A percentile compares a stretch with the other conserved stretches of the same genome.
Conservation (phyloP, 2,329 filamentous ascomycete species). For the Cercospora sp. region DNA sequence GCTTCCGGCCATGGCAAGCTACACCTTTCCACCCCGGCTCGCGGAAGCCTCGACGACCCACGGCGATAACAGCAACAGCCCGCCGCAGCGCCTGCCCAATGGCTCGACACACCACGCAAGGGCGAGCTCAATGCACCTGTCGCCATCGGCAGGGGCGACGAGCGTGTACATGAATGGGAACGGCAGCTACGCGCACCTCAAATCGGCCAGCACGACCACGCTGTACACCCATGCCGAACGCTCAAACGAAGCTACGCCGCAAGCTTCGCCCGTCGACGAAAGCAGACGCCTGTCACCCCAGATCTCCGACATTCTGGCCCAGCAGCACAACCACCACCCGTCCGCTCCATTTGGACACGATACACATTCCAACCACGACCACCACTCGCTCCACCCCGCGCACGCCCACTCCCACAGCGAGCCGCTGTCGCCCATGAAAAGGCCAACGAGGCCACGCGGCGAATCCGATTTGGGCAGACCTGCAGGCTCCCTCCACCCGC, state of each 20-base stretch:
- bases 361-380: slow-evolving; percentile 19
- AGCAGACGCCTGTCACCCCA: slow-evolving; percentile 6
- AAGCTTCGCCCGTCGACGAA: slow-evolving; percentile 27
- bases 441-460: slow-evolving; percentile 42
- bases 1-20: slow-evolving; percentile 32
- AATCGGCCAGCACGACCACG: slow-evolving; percentile 29
- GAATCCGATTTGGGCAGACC: slow-evolving; percentile 49
- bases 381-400: slow-evolving; percentile 32
- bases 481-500: slow-evolving; percentile 26
- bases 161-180: slow-evolving; percentile 4
- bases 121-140: slow-evolving; percentile 22
- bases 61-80: slow-evolving; percentile 18
- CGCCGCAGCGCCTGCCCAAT: slow-evolving; percentile 23
- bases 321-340: slow-evolving; percentile 19
- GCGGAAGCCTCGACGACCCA: slow-evolving; percentile 3
- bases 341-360: slow-evolving; percentile 12
- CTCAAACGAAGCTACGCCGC: slow-evolving; percentile 34
- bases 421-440: slow-evolving; percentile 32
- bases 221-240: slow-evolving; percentile 33
- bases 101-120: slow-evolving; percentile 27
- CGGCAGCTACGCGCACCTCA: slow-evolving; percentile 15
- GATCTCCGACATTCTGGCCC: slow-evolving; percentile 24
- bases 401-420: slow-evolving; percentile 3
- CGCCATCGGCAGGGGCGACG: background rate
- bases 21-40: slow-evolving; percentile 38